Conservation (phyloP, 2,329 filamentous ascomycete species). For the Sporothrix dimorphospora region DNA sequence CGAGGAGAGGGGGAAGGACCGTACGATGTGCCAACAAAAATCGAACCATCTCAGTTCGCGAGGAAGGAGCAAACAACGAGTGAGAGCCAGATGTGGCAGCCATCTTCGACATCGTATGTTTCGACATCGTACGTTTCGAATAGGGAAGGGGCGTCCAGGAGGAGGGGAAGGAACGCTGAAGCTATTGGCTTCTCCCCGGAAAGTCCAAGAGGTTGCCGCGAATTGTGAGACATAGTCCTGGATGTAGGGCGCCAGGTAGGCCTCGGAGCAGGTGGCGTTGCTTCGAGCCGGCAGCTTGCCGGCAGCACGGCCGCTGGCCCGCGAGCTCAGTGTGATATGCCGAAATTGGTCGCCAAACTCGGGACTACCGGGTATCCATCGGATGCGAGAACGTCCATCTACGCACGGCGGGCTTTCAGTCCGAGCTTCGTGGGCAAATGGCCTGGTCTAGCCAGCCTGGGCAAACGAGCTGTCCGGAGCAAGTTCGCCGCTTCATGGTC, state of each 20-base stretch:
- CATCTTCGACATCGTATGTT: background rate
- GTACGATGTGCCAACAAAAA: background rate
- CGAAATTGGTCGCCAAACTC: background rate
- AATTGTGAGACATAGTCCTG: constrained; percentile 71
- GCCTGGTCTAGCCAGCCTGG: background rate
- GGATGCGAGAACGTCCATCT: background rate
- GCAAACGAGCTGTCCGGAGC: background rate
- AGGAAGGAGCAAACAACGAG: background rate
- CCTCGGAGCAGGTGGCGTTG: constrained; percentile 71
- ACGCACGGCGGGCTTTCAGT: background rate
- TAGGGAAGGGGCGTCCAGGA: background rate
- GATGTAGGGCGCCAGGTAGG: constrained; percentile 72
- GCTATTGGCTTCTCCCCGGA: background rate
- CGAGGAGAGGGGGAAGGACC: background rate
- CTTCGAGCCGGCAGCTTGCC: constrained; percentile 68
- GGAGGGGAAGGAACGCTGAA: background rate
- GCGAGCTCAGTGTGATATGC: constrained; percentile 23
- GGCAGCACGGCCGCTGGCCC: constrained; percentile 48
- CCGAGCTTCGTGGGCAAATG: background rate
- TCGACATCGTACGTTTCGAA: background rate
- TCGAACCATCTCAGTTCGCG: background rate
- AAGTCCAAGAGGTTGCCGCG: constrained; percentile 31
- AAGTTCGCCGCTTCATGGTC: background rate
- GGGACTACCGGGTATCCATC: background rate
- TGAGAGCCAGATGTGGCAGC: background rate